Base-by-base conservation (phyloP, 2,329 filamentous ascomycete genomes). In the Orbilia javanica region DNA sequence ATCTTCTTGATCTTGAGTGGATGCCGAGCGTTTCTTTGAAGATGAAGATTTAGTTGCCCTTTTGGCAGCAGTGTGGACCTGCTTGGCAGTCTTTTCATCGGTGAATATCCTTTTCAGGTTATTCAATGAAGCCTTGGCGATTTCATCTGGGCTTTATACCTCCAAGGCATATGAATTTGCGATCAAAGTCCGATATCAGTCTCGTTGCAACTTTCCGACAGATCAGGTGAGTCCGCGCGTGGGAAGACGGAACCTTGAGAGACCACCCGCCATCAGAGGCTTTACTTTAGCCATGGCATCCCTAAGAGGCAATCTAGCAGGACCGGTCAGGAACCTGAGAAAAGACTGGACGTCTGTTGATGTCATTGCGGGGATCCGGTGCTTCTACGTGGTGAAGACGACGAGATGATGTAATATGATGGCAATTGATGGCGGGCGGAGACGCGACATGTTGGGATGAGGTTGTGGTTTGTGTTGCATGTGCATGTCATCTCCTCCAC, bases 61-160 rank as follows among this genome's bases (percentile, higher is more conserved):
- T 64, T 79, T 79, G 4, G 75, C 75, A 50, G 75, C 75, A 29
- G 75, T 73, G 50, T 68, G 53, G 13, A 79, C 64, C 34, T 79
- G 75, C 20, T 79, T 79, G 39, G 75, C 75, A 22, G 39, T 29
- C 34, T 79, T 79, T 48, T 79, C 68, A 4, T 79, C 68, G 20
- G 53, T 20, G 27, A 79, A 73, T 42, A 73, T 68, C 34, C 60
- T 60, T 42, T 64, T 52, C 5, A 79, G 44, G 18, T 63, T 71
- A 10, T 66, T 66, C 6, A 77, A 42, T 8, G 73, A 25, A 15
- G 73, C 39, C 63, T 77, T 77, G 18, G 73, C 66, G 27, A 77
- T 77, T 62, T 20, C 34, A 27, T 71, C 73, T 50, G 66, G 57
- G 27, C 73, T 77, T 42, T 20, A 22, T 39, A 22, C n/a, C n/a